phyloP scores from a whole-genome alignment of 1,139 yeast species.

The Candida gigantensis region DNA sequence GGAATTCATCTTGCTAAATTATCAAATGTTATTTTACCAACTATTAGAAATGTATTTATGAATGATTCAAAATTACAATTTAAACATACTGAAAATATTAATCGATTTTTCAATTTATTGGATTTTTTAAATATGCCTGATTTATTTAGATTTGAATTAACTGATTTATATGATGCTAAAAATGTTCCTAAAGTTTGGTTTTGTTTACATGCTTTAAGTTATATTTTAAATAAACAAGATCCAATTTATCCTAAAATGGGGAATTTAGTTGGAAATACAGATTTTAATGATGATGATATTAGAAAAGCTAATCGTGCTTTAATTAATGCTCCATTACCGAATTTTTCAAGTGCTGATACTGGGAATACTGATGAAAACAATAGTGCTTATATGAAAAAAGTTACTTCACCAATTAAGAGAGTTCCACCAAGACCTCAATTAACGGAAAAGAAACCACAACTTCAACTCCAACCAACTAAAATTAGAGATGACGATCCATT shows the following conservation, averaged over 20 bases:
- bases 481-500: slow-evolving; percentile 16
- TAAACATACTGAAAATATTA: slow-evolving; percentile 91
- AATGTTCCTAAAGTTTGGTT: slow-evolving; percentile 93
- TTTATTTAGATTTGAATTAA: slow-evolving; percentile 82
- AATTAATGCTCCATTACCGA: slow-evolving; percentile 62
- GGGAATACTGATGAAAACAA: slow-evolving; percentile 20
- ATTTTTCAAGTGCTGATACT: slow-evolving; percentile 52
- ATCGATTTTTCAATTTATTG: slow-evolving; percentile 74
- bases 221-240: slow-evolving; percentile 54
- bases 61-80: slow-evolving; percentile 66
- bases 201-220: slow-evolving; percentile 87
- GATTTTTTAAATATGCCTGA: slow-evolving; percentile 79
- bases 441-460: not conserved
- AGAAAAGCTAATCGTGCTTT: slow-evolving; percentile 67
- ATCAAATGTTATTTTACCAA: slow-evolving; percentile 71
- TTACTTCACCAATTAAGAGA: slow-evolving; percentile 14
- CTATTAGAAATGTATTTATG: slow-evolving; percentile 47
- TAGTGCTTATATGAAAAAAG: slow-evolving; percentile 27
- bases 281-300: slow-evolving; percentile 69
- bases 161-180: slow-evolving; percentile 90
- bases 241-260: slow-evolving; percentile 63
- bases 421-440: slow-evolving; percentile 5
- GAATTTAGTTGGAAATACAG: slow-evolving; percentile 61
- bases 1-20: slow-evolving; percentile 86
- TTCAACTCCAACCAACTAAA: no score